Percentiles rank a stretch among this genome's conserved stretches.
Conservation (phyloP, 1,284 basidiomycete species). For the Heliocybe sulcata region DNA sequence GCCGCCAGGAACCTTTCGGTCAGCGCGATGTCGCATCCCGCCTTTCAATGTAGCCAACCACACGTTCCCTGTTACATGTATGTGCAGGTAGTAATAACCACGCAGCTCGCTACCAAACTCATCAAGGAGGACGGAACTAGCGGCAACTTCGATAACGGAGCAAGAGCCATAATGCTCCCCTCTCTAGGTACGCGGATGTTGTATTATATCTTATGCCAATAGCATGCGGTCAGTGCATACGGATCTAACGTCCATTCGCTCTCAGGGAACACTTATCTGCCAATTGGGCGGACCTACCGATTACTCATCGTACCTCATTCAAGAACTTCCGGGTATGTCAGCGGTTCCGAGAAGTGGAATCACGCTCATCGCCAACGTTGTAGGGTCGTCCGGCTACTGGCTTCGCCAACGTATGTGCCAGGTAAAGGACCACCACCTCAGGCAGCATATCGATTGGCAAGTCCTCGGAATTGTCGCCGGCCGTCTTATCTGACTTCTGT, state of each 20-base stretch:
- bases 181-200: constrained; percentile 37
- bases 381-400: constrained; percentile 27
- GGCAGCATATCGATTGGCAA: neutral
- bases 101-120: constrained; percentile 63
- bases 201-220: neutral
- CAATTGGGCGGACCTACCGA: constrained; percentile 25
- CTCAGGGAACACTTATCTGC: constrained; percentile 23
- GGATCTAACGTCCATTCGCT: neutral
- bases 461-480: neutral
- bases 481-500: neutral
- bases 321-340: constrained; percentile 26
- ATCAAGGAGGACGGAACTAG: constrained; percentile 51
- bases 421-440: constrained; percentile 3
- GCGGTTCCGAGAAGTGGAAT: neutral
- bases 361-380: constrained; percentile 7
- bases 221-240: neutral
- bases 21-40: constrained; percentile 7
- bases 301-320: constrained; percentile 27
- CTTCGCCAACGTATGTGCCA: constrained; percentile 20
- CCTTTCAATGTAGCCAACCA: constrained; percentile 4
- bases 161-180: constrained; percentile 54
- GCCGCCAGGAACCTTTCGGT: constrained; percentile 47
- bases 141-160: constrained; percentile 52
- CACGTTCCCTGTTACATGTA: neutral
- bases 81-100: constrained; percentile 52